Conservation (phyloP, 1,284 basidiomycete species). For the Cystobasidium slooffiae region DNA sequence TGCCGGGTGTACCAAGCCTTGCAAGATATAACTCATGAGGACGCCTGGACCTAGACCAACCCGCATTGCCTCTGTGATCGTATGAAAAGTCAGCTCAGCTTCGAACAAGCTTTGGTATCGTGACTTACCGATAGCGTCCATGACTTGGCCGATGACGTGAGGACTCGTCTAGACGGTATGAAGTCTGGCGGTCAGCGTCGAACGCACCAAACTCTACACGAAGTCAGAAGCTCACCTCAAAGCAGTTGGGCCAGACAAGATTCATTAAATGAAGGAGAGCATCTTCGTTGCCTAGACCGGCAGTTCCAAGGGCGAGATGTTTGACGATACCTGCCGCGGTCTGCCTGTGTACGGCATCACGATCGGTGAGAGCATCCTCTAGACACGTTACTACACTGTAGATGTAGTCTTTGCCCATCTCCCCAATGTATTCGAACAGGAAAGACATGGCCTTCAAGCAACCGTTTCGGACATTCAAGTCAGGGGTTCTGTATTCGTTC, state of each 20-base stretch:
- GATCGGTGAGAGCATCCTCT: constrained; percentile 96
- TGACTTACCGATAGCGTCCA: constrained; percentile 64
- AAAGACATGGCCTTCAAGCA: constrained; percentile 98
- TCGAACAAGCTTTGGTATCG: background rate
- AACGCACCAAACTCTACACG: background rate
- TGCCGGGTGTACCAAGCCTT: constrained; percentile 90
- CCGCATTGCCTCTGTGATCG: constrained; percentile 91
- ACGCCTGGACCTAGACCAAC: constrained; percentile 93
- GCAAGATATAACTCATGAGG: constrained; percentile 73
- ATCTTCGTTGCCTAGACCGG: constrained; percentile 96
- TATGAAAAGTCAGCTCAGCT: constrained; percentile 35
- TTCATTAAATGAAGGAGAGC: constrained; percentile 98
- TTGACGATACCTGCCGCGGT: constrained; percentile 99
- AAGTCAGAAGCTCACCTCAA: constrained; percentile 66
- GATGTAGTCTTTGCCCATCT: constrained; percentile 97
- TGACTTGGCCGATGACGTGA: constrained; percentile 95
- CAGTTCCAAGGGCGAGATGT: constrained; percentile 94
- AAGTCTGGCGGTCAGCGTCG: background rate
- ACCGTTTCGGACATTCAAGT: constrained; percentile 98
- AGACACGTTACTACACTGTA: constrained; percentile 97
- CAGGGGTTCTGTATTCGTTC: constrained; percentile 94
- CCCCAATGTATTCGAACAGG: constrained; percentile 99
- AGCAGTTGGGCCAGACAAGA: constrained; percentile 98
- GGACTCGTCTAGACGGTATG: constrained; percentile 65
- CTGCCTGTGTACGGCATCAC: constrained; percentile 96